Conservation (phyloP, 1,139 yeast species). For the Suhomyces bolitotheri region DNA sequence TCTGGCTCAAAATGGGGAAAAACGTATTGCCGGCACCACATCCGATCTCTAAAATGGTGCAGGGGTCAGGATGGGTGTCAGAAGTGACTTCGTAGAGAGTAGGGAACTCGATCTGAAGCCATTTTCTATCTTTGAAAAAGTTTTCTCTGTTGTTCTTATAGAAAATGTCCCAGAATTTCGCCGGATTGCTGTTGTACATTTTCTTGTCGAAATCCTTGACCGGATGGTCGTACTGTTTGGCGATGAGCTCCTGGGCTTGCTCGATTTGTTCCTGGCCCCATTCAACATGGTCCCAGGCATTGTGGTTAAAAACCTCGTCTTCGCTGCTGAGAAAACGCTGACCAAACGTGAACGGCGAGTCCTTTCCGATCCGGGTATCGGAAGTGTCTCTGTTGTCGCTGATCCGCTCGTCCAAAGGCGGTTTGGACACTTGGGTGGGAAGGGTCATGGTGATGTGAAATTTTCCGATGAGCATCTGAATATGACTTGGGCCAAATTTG, state of each 20-base stretch:
- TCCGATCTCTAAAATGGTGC: conserved; percentile 85
- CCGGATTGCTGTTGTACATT: conserved; percentile 80
- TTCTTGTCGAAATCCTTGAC: conserved; percentile 84
- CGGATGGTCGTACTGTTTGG: conserved; percentile 75
- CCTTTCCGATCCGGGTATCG: conserved; percentile 70
- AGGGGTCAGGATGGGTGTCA: conserved; percentile 62
- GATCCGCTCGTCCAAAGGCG: conserved; percentile 35
- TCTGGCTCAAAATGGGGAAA: conserved; percentile 82
- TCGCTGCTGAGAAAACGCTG: conserved; percentile 72
- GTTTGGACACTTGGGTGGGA: conserved; percentile 16
- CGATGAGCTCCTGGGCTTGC: conserved; percentile 73
- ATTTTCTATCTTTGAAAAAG: conserved; percentile 93
- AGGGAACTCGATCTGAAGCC: conserved; percentile 96
- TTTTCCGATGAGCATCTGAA: conserved; percentile 11
- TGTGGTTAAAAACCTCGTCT: conserved; percentile 85
- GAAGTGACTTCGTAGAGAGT: conserved; percentile 74
- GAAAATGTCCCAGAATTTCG: conserved; percentile 93
- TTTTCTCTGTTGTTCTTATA: conserved; percentile 88
- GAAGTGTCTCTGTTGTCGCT: conserved; percentile 4
- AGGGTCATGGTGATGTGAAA: conserved; percentile 6
- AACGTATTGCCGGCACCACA: conserved; percentile 99
- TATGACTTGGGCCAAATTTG: no score
- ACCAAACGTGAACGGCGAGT: conserved; percentile 89
- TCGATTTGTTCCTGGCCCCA: conserved; percentile 91
- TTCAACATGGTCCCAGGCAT: conserved; percentile 98